Conservation (phyloP, 2,329 filamentous ascomycete genomes). For the Basipetospora chlamydospora region DNA sequence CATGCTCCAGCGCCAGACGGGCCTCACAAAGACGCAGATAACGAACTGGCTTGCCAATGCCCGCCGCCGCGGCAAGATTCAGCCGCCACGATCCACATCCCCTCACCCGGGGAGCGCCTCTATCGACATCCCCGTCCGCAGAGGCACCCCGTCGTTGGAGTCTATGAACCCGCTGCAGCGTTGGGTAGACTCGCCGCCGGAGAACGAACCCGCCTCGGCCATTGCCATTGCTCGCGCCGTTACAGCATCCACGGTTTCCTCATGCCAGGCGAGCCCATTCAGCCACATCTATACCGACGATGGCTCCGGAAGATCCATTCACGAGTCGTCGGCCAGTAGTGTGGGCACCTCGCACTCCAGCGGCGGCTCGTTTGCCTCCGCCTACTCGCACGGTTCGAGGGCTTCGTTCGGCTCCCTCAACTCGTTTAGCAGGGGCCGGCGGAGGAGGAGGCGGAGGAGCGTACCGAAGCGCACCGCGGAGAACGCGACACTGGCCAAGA, state of each 20-base stretch:
- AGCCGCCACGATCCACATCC: constrained; percentile 51
- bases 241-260: constrained; percentile 36
- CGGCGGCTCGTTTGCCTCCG: constrained; percentile 41
- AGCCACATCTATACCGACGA: constrained; percentile 46
- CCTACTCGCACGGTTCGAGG: constrained; percentile 42
- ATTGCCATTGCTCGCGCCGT: constrained; percentile 44
- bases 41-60: constrained; percentile 89
- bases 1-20: constrained; percentile 61
- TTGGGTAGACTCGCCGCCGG: constrained; percentile 44
- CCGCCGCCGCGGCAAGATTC: constrained; percentile 65
- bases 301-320: constrained; percentile 41
- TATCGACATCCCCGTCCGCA: constrained; percentile 58
- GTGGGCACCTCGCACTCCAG: constrained; percentile 47
- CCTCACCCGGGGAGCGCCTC: constrained; percentile 43
- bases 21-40: constrained; percentile 70
- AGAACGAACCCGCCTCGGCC: constrained; percentile 46
- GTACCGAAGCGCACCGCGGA: not conserved
- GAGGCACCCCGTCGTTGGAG: constrained; percentile 38
- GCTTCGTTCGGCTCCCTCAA: constrained; percentile 39
- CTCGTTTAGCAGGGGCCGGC: constrained; percentile 29
- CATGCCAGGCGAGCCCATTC: constrained; percentile 41
- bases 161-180: constrained; percentile 42
- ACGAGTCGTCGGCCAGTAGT: constrained; percentile 45
- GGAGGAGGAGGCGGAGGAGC: constrained; percentile 28
- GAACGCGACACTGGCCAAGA: constrained; percentile 20